Percentiles rank a stretch among this genome's conserved stretches.
Conservation (phyloP, 495 filamentous ascomycete species). For the Apiosordaria backusii region DNA sequence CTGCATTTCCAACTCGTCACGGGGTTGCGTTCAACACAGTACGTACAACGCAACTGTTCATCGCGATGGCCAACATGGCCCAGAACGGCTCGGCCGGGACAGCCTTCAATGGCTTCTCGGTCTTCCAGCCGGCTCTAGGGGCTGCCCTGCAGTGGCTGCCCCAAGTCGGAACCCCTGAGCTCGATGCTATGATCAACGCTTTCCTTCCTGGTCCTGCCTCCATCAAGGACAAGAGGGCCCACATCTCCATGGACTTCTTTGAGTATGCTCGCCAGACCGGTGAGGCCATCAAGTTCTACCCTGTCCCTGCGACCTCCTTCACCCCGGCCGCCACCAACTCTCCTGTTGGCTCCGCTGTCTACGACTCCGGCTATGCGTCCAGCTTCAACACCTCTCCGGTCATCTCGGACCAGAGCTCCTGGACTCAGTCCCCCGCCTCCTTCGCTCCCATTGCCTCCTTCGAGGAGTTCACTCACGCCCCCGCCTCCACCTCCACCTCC, state of each 20-base stretch:
- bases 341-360: conserved; percentile 35
- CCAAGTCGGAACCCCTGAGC: conserved; percentile 49
- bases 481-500: conserved; percentile 17
- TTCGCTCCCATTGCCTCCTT: conserved; percentile 24
- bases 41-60: conserved; percentile 1
- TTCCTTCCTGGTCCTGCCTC: conserved; percentile 48
- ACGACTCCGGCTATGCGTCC: conserved; percentile 44
- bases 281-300: conserved; percentile 50
- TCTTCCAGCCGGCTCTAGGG: conserved; percentile 49
- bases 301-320: conserved; percentile 39
- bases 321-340: conserved; percentile 35
- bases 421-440: conserved; percentile 33
- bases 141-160: conserved; percentile 52
- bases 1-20: conserved; percentile 9
- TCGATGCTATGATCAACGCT: conserved; percentile 51
- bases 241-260: conserved; percentile 54
- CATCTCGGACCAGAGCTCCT: conserved; percentile 37
- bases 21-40: conserved; percentile 2
- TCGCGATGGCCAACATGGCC: conserved; percentile 36
- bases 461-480: conserved; percentile 18
- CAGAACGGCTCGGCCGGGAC: conserved; percentile 35
- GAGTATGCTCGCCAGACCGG: conserved; percentile 42
- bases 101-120: conserved; percentile 46
- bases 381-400: conserved; percentile 45
- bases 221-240: conserved; percentile 51